A percentile compares a stretch with the other conserved stretches of the same genome.
phyloP scores from a whole-genome alignment of 768 basidiomycete species.

The Heimioporus sp. region DNA sequence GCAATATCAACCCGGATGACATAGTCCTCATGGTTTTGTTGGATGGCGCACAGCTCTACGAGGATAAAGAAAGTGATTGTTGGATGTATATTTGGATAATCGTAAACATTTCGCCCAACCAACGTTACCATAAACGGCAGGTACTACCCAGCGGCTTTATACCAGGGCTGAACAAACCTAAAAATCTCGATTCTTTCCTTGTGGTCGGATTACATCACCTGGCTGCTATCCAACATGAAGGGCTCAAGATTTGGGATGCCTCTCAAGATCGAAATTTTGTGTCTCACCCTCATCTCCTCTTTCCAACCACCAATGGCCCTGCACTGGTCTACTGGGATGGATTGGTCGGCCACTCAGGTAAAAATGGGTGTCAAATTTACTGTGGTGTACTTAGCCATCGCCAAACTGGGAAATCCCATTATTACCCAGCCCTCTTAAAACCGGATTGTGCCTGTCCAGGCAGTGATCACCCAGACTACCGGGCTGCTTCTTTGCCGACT shows the following conservation, averaged over 20 bases:
- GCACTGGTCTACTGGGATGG: slow-evolving; percentile 32
- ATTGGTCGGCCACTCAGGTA: slow-evolving; percentile 32
- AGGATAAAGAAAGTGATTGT: slow-evolving; percentile 5
- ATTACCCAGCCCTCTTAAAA: slow-evolving; percentile 31
- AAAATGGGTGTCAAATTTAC: slow-evolving; percentile 34
- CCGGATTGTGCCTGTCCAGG: too few relatives aligned
- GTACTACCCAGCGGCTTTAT: slow-evolving; percentile 2
- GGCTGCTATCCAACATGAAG: neutral
- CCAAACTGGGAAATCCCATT: slow-evolving; percentile 23
- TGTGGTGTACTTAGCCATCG: slow-evolving; percentile 30
- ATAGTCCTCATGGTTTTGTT: slow-evolving; percentile 36
- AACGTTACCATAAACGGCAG: neutral
- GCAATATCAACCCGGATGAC: slow-evolving; percentile 17
- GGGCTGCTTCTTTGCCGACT: too few relatives aligned
- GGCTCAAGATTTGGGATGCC: neutral
- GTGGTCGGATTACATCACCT: slow-evolving; percentile 5
- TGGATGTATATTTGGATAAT: slow-evolving; percentile 41
- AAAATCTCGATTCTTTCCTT: slow-evolving; percentile 5
- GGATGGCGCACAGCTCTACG: slow-evolving; percentile 41
- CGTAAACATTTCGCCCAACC: slow-evolving; percentile 2
- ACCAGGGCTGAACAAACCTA: neutral
- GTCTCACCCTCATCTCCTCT: neutral
- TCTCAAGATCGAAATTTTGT: neutral
- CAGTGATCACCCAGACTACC: too few relatives aligned
- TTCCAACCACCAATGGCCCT: slow-evolving; percentile 29